Conservation (phyloP, 2,329 filamentous ascomycete species). For the Neofusicoccum sp. region DNA sequence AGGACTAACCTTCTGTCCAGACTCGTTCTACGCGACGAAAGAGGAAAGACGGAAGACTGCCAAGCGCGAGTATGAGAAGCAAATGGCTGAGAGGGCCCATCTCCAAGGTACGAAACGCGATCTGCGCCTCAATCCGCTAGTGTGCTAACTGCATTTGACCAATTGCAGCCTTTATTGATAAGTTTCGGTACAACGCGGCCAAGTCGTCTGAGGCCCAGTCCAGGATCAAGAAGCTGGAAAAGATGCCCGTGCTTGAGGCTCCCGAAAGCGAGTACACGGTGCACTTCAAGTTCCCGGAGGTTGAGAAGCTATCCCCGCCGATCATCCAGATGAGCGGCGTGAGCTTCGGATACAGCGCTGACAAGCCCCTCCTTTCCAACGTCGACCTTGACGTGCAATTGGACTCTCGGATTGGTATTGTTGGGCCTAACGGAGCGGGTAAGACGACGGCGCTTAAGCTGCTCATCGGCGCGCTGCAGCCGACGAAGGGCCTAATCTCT, state of each 20-base stretch:
- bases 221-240: conserved; percentile 97
- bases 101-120: conserved; percentile 59
- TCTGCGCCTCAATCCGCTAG: background rate
- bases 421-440: conserved; percentile 98
- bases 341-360: conserved; percentile 79
- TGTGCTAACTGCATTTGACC: background rate
- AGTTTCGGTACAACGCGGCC: conserved; percentile 98
- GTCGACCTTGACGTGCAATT: conserved; percentile 96
- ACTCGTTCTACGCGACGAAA: conserved; percentile 94
- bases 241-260: conserved; percentile 86
- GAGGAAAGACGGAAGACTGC: conserved; percentile 96
- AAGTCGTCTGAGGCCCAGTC: conserved; percentile 98
- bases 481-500: conserved; percentile 78
- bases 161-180: conserved; percentile 81
- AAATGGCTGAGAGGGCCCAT: conserved; percentile 91
- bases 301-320: conserved; percentile 94
- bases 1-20: conserved; percentile 36
- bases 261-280: conserved; percentile 95
- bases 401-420: conserved; percentile 96
- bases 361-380: conserved; percentile 76
- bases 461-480: conserved; percentile 80
- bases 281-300: conserved; percentile 94
- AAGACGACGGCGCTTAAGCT: conserved; percentile 98
- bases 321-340: conserved; percentile 97
- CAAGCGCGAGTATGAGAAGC: conserved; percentile 96